Percentiles rank a stretch among this genome's conserved stretches.
phyloP scores from a whole-genome alignment of 73 alveolate species.

The Effrenium voratum region DNA sequence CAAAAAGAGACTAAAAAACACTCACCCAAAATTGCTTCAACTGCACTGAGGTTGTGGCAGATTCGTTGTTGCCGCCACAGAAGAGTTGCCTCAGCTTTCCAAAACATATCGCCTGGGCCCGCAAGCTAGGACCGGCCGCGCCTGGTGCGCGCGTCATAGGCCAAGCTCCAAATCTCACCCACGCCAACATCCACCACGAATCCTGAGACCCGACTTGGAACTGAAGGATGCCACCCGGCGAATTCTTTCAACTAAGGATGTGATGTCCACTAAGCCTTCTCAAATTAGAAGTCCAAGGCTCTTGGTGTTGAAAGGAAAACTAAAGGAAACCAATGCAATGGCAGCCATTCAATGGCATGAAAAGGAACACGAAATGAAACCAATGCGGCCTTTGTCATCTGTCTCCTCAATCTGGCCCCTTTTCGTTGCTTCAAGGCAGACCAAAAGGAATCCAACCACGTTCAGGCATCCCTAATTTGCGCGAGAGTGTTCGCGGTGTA shows the following conservation, averaged over 20 bases:
- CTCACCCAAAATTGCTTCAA: no score
- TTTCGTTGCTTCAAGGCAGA: no score
- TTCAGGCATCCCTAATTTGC: not conserved
- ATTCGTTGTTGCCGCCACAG: constrained; percentile 8
- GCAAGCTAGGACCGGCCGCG: not conserved
- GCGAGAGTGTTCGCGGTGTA: no score
- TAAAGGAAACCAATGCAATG: not conserved
- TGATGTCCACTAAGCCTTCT: not conserved
- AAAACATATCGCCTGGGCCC: no score
- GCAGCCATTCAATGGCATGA: not conserved
- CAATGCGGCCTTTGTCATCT: not conserved
- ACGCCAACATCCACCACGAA: not conserved
- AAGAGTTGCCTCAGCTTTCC: not conserved
- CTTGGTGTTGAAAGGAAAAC: no score
- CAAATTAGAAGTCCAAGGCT: not conserved
- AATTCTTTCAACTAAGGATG: not conserved
- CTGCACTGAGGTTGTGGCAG: no score
- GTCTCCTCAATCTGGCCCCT: not conserved
- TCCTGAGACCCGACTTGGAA: no score
- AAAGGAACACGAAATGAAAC: not conserved
- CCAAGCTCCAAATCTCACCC: constrained; percentile 47
- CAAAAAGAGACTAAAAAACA: no score
- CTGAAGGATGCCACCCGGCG: not conserved
- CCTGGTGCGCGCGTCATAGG: constrained; percentile 8
- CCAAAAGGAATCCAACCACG: not conserved